phyloP scores from a whole-genome alignment of 2,329 filamentous ascomycete genomes.

The Pyricularia sp. region DNA sequence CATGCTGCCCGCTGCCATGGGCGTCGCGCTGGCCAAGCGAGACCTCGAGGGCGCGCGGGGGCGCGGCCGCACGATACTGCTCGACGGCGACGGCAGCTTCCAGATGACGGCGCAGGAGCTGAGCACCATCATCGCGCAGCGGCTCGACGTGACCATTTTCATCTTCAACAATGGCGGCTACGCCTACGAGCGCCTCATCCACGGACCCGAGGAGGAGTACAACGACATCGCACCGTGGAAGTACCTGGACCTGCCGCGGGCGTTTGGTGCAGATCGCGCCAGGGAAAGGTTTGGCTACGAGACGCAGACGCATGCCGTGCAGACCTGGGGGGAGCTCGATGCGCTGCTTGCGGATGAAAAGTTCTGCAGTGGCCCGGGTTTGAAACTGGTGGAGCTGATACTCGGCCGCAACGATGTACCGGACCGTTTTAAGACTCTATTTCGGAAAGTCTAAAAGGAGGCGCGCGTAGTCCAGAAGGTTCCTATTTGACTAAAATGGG shows the following conservation, averaged over 20 bases:
- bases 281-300: constrained; percentile 2
- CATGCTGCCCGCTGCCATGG: constrained; percentile 7
- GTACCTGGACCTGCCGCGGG: constrained; percentile 28
- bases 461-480: neutral
- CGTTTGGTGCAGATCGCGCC: constrained; percentile 10
- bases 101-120: constrained; percentile 80
- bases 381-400: constrained; percentile 5
- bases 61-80: constrained; percentile 55
- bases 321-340: constrained; percentile 5
- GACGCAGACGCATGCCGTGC: neutral
- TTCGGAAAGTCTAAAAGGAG: neutral
- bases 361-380: neutral
- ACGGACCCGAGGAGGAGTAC: constrained; percentile 70
- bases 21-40: constrained; percentile 4
- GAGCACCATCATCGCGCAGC: constrained; percentile 71
- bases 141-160: constrained; percentile 73
- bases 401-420: neutral
- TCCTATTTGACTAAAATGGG: neutral
- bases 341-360: neutral
- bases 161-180: constrained; percentile 83
- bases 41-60: constrained; percentile 46
- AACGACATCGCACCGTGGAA: constrained; percentile 76
- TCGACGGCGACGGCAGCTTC: constrained; percentile 83
- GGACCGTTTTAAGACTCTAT: neutral
- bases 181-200: constrained; percentile 83